Conservation (phyloP, 1,139 yeast genomes). For the Debaryomyces sp. region DNA sequence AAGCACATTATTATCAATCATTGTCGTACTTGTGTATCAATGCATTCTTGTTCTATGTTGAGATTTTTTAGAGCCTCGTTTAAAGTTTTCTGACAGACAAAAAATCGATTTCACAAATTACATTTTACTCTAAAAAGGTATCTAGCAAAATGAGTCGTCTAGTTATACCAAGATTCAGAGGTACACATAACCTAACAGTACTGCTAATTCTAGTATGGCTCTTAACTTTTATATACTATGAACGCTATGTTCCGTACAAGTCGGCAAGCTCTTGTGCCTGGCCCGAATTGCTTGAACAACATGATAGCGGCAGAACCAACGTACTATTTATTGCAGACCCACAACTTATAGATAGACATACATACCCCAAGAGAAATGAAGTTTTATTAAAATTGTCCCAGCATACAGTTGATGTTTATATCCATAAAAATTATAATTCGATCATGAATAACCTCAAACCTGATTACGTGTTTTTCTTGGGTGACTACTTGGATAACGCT, state of each 20-base stretch:
- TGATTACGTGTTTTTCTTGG: constrained; percentile 50
- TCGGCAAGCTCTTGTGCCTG: constrained; percentile 38
- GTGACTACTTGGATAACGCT: constrained; percentile 59
- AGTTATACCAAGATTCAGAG: constrained; percentile 24
- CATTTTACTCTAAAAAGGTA: neutral
- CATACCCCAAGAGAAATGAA: constrained; percentile 50
- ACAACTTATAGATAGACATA: constrained; percentile 49
- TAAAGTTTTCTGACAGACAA: neutral
- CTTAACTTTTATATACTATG: constrained; percentile 34
- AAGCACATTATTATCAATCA: constrained; percentile 13
- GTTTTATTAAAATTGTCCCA: constrained; percentile 41
- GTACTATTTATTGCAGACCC: constrained; percentile 50
- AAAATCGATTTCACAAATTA: neutral
- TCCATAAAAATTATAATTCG: constrained; percentile 48
- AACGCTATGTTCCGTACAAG: constrained; percentile 31
- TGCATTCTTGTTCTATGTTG: neutral
- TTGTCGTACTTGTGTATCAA: neutral
- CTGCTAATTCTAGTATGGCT: constrained; percentile 33
- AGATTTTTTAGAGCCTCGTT: neutral
- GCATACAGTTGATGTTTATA: constrained; percentile 52
- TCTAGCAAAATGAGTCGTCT: neutral
- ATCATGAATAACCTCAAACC: constrained; percentile 42
- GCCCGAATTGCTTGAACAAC: constrained; percentile 19
- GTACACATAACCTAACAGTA: constrained; percentile 28
- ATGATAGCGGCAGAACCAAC: constrained; percentile 19